These are phyloP conservation scores for Fraxinus nigra DNA, from an alignment of 305 asterid genomes.

Conservation along the genomic window DNA sequence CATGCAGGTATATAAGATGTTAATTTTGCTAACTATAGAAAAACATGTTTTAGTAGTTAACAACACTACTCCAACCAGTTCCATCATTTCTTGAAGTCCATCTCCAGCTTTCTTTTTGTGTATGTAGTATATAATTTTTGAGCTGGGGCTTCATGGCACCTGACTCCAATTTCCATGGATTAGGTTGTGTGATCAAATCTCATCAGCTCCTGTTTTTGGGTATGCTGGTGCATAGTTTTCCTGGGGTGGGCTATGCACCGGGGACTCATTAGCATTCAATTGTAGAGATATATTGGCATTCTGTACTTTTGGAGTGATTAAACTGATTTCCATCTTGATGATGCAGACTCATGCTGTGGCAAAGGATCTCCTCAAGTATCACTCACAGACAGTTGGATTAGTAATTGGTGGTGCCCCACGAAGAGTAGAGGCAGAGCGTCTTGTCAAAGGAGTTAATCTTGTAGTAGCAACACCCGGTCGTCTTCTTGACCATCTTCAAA, in stretches of 20 bases:
- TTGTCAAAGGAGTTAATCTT: slow-evolving; percentile 77
- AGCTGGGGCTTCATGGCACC: background rate
- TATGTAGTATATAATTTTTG: background rate
- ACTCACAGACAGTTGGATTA: slow-evolving; percentile 79
- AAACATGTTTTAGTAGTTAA: background rate
- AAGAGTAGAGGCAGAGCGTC: slow-evolving; percentile 77
- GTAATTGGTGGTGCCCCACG: slow-evolving; percentile 83
- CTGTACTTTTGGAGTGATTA: slow-evolving; percentile 10
- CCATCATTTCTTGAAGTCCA: background rate
- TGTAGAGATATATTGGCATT: background rate
- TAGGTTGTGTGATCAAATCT: background rate
- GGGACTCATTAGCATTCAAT: background rate
- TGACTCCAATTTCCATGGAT: background rate
- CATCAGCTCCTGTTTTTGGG: slow-evolving; percentile 4
- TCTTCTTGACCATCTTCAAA: slow-evolving; percentile 92
- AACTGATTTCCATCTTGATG: slow-evolving; percentile 20
- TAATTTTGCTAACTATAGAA: background rate
- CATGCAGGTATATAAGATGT: slow-evolving; percentile 50
- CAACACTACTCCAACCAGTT: background rate
- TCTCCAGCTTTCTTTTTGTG: background rate
- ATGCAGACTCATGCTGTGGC: slow-evolving; percentile 90
- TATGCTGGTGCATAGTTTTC: slow-evolving; percentile 4
- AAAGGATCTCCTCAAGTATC: slow-evolving; percentile 75
- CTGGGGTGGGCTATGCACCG: slow-evolving; percentile 11
- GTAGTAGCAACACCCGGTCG: slow-evolving; percentile 93